Conservation (phyloP, 441 rosid genomes). For the Croton setiger region DNA sequence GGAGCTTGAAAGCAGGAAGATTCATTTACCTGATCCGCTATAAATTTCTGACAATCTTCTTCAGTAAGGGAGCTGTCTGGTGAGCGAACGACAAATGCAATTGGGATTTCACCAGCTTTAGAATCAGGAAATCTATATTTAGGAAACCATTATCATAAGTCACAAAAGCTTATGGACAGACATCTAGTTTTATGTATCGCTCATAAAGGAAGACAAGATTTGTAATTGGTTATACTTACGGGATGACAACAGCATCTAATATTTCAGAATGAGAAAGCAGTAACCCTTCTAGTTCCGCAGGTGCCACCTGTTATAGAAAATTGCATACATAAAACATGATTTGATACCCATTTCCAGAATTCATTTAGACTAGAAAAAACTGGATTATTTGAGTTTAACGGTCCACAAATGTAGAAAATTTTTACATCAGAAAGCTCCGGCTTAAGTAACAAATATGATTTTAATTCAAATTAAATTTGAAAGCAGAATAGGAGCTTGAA, state of each 20-base stretch:
- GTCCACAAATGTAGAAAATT: not conserved
- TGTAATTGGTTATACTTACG: constrained; percentile 13
- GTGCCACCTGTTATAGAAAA: constrained; percentile 40
- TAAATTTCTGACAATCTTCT: constrained; percentile 52
- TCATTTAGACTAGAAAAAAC: not conserved
- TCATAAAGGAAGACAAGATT: not conserved
- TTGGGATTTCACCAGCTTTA: constrained; percentile 85
- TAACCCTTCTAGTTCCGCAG: constrained; percentile 56
- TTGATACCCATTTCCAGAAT: not conserved
- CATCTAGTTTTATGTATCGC: not conserved
- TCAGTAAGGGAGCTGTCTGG: constrained; percentile 55
- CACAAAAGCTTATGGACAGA: not conserved
- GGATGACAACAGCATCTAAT: constrained; percentile 43
- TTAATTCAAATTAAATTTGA: not conserved
- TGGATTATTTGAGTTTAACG: not conserved
- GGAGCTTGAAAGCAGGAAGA: no score
- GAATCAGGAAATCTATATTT: constrained; percentile 63
- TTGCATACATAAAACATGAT: not conserved
- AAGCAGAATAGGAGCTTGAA: no score
- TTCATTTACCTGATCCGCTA: constrained; percentile 60
- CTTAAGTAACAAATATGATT: not conserved
- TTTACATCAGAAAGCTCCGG: not conserved
- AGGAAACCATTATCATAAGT: not conserved
- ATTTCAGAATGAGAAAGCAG: constrained; percentile 49
- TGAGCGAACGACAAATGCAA: constrained; percentile 68